Evolutionary conservation across 352 stramenopile species (phyloP).

Genomic region (Pythium coloratum): DNA sequence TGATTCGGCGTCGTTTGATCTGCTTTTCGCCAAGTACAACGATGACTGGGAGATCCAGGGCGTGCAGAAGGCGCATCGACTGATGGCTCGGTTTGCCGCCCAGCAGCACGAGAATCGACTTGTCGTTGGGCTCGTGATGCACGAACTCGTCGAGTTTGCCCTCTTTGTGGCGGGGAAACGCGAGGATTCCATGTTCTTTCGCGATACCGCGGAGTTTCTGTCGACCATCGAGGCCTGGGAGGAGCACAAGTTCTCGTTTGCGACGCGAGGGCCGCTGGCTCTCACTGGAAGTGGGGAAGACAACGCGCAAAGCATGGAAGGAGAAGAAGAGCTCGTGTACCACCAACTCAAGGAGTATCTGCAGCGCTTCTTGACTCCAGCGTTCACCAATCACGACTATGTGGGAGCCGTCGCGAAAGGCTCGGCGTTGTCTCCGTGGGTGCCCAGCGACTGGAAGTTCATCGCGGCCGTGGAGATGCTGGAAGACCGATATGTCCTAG

Average conservation of each 20-base stretch:
- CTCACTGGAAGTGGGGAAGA: not conserved
- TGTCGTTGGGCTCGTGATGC: conserved; percentile 39
- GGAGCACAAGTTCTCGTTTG: conserved; percentile 59
- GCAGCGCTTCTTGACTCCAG: conserved; percentile 28
- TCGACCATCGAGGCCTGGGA: conserved; percentile 40
- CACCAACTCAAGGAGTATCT: conserved; percentile 55
- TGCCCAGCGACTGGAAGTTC: conserved; percentile 44
- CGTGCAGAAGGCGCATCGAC: conserved; percentile 35
- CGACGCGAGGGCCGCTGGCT: not conserved
- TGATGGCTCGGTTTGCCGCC: conserved; percentile 36
- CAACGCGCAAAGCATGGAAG: not conserved
- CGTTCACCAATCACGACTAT: conserved; percentile 25
- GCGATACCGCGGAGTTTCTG: conserved; percentile 44
- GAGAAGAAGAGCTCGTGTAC: conserved; percentile 7
- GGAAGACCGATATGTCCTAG: conserved; percentile 49
- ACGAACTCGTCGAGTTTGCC: conserved; percentile 60
- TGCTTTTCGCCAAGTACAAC: conserved; percentile 60
- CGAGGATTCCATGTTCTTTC: conserved; percentile 45
- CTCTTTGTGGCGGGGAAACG: conserved; percentile 50
- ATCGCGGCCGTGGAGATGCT: conserved; percentile 41
- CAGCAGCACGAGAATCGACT: conserved; percentile 44
- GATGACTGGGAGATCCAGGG: conserved; percentile 55
- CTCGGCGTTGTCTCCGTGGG: conserved; percentile 30
- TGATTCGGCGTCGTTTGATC: conserved; percentile 53
- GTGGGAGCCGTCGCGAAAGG: conserved; percentile 25